Conservation (phyloP, 805 yeast genomes). For the Saccharomyces kudriavzevii region DNA sequence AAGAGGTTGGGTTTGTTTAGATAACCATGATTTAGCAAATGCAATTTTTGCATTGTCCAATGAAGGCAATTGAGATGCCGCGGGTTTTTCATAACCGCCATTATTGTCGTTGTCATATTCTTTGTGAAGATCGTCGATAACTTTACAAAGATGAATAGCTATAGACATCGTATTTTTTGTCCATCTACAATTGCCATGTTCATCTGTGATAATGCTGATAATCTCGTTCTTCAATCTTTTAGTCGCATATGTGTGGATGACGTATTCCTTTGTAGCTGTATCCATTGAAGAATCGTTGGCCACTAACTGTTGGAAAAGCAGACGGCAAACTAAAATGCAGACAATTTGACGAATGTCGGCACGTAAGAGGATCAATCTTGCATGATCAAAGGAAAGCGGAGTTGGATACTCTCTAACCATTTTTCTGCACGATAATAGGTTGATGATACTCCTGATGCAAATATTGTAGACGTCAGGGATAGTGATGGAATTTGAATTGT, state of each 20-base stretch:
- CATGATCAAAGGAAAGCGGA: constrained; percentile 75
- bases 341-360: constrained; percentile 83
- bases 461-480: constrained; percentile 32
- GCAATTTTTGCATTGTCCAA: constrained; percentile 29
- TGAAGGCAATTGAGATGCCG: constrained; percentile 14
- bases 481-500: constrained; percentile 5
- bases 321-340: constrained; percentile 65
- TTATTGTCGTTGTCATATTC: constrained; percentile 12
- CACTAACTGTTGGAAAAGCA: constrained; percentile 63
- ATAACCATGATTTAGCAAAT: constrained; percentile 70
- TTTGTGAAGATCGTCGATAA: constrained; percentile 23
- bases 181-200: constrained; percentile 84
- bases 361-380: constrained; percentile 65
- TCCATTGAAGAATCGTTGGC: constrained; percentile 28
- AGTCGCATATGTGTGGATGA: constrained; percentile 33
- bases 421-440: constrained; percentile 65
- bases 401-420: constrained; percentile 80
- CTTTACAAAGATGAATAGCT: constrained; percentile 43
- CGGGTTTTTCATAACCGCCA: neutral
- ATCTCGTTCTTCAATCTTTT: constrained; percentile 58
- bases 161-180: constrained; percentile 70
- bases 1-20: constrained; percentile 78
- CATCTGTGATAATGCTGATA: constrained; percentile 72
- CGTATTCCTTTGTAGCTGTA: constrained; percentile 29
- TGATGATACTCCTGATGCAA: constrained; percentile 47